phyloP scores from a whole-genome alignment of 2,329 filamentous ascomycete species.

The Monosporascus sp. region DNA sequence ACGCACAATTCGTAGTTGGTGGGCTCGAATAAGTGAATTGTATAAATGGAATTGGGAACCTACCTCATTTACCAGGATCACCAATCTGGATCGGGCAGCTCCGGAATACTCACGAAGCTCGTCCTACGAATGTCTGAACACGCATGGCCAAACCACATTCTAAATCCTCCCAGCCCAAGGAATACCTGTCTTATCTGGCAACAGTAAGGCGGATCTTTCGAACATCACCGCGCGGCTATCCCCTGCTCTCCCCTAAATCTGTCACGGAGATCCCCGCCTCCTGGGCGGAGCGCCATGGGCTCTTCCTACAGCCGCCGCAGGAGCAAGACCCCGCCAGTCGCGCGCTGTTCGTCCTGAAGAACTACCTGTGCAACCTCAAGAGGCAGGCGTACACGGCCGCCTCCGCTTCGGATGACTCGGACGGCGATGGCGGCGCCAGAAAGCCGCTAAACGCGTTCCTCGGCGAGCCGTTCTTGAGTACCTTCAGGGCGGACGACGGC shows the following conservation, averaged over 20 bases:
- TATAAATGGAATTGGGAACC: no score
- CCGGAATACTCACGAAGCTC: no score
- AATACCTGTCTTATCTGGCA: conserved; percentile 39
- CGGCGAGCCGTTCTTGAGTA: conserved; percentile 40
- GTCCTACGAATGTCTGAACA: no score
- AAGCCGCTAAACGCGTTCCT: conserved; percentile 47
- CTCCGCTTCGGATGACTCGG: not conserved
- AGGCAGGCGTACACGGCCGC: conserved; percentile 36
- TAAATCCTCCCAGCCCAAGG: conserved; percentile 24
- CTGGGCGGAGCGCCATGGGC: conserved; percentile 49
- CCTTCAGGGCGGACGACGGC: conserved; percentile 19
- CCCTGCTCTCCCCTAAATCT: conserved; percentile 47
- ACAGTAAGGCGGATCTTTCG: conserved; percentile 51
- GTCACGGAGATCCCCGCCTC: conserved; percentile 52
- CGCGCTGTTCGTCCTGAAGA: conserved; percentile 41
- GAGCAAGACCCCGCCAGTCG: conserved; percentile 33
- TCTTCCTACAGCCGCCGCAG: conserved; percentile 39
- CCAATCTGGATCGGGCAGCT: no score
- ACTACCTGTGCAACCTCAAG: conserved; percentile 40
- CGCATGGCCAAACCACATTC: conserved; percentile 15
- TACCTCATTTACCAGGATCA: no score
- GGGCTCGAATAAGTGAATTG: no score
- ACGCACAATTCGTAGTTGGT: no score
- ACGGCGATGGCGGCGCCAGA: conserved; percentile 37
- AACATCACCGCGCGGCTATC: conserved; percentile 52